Percentiles rank a stretch among this genome's conserved stretches.
phyloP scores from a whole-genome alignment of 2,329 filamentous ascomycete species.

The Fusarium sublunatum region DNA sequence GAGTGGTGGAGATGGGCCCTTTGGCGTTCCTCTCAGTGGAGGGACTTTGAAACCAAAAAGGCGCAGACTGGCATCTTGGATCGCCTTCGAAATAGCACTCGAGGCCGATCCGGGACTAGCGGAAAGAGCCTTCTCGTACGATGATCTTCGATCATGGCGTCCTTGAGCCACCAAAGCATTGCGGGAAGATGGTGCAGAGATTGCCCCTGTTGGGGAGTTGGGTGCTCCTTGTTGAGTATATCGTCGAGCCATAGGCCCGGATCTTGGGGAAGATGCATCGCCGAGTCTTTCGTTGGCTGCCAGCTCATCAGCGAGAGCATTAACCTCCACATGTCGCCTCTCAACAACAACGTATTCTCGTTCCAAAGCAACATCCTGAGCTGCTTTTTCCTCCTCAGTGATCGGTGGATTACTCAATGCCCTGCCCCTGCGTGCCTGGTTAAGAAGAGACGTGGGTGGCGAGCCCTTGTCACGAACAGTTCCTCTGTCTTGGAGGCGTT shows the following conservation, averaged over 20 bases:
- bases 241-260: constrained; percentile 75
- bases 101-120: constrained; percentile 78
- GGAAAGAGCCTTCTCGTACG: constrained; percentile 81
- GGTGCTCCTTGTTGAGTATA: constrained; percentile 82
- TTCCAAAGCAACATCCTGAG: constrained; percentile 89
- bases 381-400: constrained; percentile 76
- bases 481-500: constrained; percentile 45
- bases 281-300: constrained; percentile 79
- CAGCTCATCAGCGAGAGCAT: constrained; percentile 95
- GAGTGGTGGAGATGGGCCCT: constrained; percentile 77
- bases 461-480: constrained; percentile 42
- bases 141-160: constrained; percentile 79
- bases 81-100: constrained; percentile 92
- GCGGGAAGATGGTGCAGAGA: constrained; percentile 73
- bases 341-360: constrained; percentile 96
- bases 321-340: constrained; percentile 94
- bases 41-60: constrained; percentile 78
- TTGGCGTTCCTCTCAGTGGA: constrained; percentile 68
- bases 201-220: constrained; percentile 75
- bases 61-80: constrained; percentile 88
- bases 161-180: constrained; percentile 80
- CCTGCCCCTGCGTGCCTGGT: constrained; percentile 48
- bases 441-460: constrained; percentile 49
- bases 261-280: constrained; percentile 63
- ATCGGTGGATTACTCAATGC: constrained; percentile 46